Conservation (phyloP, 2,329 filamentous ascomycete genomes). For the Drechslerella coelobrocha region DNA sequence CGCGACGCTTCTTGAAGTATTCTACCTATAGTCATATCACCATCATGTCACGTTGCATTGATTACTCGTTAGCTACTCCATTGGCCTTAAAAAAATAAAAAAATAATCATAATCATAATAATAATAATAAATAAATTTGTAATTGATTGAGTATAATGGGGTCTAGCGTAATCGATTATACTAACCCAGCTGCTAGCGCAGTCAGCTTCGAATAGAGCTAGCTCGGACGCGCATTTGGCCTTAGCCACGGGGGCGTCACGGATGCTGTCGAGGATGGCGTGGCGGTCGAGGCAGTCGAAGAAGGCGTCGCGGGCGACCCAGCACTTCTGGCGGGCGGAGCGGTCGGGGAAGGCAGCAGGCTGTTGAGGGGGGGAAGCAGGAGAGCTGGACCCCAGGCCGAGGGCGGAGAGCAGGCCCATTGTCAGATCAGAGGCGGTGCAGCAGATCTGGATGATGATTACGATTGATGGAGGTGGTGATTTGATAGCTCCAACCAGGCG, state of each 20-base stretch:
- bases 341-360: constrained; percentile 84
- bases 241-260: constrained; percentile 65
- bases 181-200: constrained; percentile 90
- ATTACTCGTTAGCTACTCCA: neutral
- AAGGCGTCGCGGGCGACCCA: constrained; percentile 89
- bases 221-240: constrained; percentile 67
- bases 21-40: constrained; percentile 73
- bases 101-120: constrained; percentile 17
- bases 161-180: too few species aligned
- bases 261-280: constrained; percentile 79
- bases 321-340: constrained; percentile 79
- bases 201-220: constrained; percentile 76
- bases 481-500: too few species aligned
- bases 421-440: too few species aligned
- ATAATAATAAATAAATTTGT: neutral
- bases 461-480: too few species aligned
- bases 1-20: constrained; percentile 96
- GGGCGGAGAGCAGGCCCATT: constrained; percentile 65
- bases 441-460: too few species aligned
- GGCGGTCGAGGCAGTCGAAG: constrained; percentile 83
- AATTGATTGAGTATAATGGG: too few species aligned
- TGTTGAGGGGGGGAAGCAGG: constrained; percentile 60
- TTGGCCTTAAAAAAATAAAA: neutral
- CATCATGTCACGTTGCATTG: too few species aligned
- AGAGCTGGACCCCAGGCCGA: constrained; percentile 56